Base-by-base conservation (phyloP, 805 yeast species). In the Myxozyma geophila region DNA sequence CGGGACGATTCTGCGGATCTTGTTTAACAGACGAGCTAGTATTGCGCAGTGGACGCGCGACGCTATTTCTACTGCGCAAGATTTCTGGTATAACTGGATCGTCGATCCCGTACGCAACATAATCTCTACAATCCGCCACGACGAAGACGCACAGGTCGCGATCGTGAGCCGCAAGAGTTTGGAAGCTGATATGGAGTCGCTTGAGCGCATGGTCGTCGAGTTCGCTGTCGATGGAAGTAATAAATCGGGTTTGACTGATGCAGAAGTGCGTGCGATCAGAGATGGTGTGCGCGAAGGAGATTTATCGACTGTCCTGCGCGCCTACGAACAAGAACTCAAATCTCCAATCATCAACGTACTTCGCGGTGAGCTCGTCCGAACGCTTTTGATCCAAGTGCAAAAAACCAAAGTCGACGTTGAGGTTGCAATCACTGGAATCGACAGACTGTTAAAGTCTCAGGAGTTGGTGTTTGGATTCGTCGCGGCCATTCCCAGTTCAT, bases 381-480 rank as follows among this genome's bases (percentile, higher is more conserved):
- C 92, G 15, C 75, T 95, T 52, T 77, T 95, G 71, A 92, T 93
- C 66, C 98, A 95, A 75, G 80, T 95, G n/a, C 99, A 93, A 75
- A 93, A 95, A 76, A 88, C 96, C 12, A 93, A 93, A 76, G 98
- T 95, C 7, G 99, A 93, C 74, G 97, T 96, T 8, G 92, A 89
- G 43, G 79, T 92, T 5, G 98, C 97, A 0, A 83, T 93, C 65
- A 85, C 83, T 70, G 98, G 98, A 8, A 92, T 95, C 66, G 98
- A 95, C 76, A 87, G 89, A 73, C 79, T 93, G 68, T 81, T 95
- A 51, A 88, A 91, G 74, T 87, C 95, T 56, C 99, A 93, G 77
- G 96, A 95, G 74, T 82, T 93, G 59, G 95, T 95, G n/a, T 90
- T 93, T 78, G 97, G 96, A 0, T 79, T 90, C 23, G 89, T 95